A percentile compares a stretch with the other conserved stretches of the same genome.
phyloP scores from a whole-genome alignment of 2,329 filamentous ascomycete genomes.

The Sphaceloma murrayae region DNA sequence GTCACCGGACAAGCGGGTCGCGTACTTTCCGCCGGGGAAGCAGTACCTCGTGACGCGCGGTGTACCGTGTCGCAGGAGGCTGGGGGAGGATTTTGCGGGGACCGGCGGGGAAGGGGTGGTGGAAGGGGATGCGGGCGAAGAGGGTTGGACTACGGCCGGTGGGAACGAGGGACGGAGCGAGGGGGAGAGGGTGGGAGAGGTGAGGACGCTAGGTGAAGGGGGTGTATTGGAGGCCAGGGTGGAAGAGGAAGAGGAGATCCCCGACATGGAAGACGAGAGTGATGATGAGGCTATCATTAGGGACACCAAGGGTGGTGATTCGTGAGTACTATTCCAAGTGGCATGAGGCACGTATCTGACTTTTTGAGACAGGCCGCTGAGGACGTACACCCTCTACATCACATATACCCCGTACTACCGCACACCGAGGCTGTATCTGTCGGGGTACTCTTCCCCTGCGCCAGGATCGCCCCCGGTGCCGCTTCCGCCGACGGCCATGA shows the following conservation, averaged over 20 bases:
- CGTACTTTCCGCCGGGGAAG: constrained; percentile 76
- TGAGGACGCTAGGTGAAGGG: constrained; percentile 79
- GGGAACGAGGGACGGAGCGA: constrained; percentile 55
- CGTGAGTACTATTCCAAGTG: constrained; percentile 46
- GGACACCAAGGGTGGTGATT: constrained; percentile 51
- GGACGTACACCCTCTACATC: constrained; percentile 98
- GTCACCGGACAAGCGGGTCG: constrained; percentile 64
- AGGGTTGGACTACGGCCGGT: constrained; percentile 86
- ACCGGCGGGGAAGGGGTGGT: constrained; percentile 50
- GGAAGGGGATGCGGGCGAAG: constrained; percentile 55
- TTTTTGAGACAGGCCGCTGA: constrained; percentile 66
- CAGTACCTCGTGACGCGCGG: constrained; percentile 93
- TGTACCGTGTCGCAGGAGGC: constrained; percentile 81
- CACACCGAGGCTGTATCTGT: constrained; percentile 89
- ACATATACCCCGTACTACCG: constrained; percentile 96
- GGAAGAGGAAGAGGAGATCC: constrained; percentile 72
- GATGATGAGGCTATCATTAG: constrained; percentile 91
- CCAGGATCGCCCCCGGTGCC: constrained; percentile 53
- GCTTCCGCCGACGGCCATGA: constrained; percentile 75
- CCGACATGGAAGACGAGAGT: constrained; percentile 96
- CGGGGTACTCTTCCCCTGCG: constrained; percentile 64
- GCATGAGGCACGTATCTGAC: too few species aligned
- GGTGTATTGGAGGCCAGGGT: constrained; percentile 73
- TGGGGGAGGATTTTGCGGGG: constrained; percentile 89
- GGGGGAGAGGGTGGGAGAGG: constrained; percentile 67